Percentiles rank a stretch among this genome's conserved stretches.
phyloP scores from a whole-genome alignment of 2,329 filamentous ascomycete genomes.

The Ophiostoma ips region DNA sequence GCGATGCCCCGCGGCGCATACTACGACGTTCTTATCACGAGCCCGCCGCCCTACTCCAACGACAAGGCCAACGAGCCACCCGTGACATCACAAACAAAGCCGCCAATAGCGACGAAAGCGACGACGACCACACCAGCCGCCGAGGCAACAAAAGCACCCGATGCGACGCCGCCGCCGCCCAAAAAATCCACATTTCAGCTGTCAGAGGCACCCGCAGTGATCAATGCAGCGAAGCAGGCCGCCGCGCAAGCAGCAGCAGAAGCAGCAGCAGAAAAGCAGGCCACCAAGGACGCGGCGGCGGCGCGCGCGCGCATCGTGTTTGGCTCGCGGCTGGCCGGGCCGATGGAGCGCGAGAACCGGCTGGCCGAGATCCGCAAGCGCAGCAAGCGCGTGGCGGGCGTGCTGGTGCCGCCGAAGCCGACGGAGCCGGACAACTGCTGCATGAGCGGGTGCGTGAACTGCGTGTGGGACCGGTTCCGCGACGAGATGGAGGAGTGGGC shows the following conservation, averaged over 20 bases:
- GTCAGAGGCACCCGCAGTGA: constrained; percentile 13
- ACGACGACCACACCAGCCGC: neutral
- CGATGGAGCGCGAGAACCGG: constrained; percentile 51
- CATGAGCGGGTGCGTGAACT: constrained; percentile 97
- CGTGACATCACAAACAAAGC: constrained; percentile 20
- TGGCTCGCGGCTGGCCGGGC: constrained; percentile 62
- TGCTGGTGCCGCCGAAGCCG: constrained; percentile 70
- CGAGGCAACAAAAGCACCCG: constrained; percentile 1
- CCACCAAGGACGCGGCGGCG: constrained; percentile 23
- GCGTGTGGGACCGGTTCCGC: constrained; percentile 84
- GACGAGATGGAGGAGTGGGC: constrained; percentile 92
- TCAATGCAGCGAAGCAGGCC: constrained; percentile 12
- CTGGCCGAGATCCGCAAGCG: constrained; percentile 42
- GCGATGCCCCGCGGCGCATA: constrained; percentile 41
- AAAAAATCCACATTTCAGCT: constrained; percentile 9
- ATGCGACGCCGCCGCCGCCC: constrained; percentile 14
- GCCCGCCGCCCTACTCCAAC: constrained; percentile 27
- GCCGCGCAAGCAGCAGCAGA: constrained; percentile 23
- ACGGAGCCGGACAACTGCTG: constrained; percentile 95
- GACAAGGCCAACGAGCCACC: constrained; percentile 32
- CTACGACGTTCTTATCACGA: constrained; percentile 42
- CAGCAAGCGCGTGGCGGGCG: constrained; percentile 57
- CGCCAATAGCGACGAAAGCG: constrained; percentile 9
- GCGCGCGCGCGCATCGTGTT: constrained; percentile 60
- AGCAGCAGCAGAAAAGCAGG: constrained; percentile 18